Evolutionary conservation across 352 stramenopile species (phyloP).

Genomic region (Pythium phragmitis): DNA sequence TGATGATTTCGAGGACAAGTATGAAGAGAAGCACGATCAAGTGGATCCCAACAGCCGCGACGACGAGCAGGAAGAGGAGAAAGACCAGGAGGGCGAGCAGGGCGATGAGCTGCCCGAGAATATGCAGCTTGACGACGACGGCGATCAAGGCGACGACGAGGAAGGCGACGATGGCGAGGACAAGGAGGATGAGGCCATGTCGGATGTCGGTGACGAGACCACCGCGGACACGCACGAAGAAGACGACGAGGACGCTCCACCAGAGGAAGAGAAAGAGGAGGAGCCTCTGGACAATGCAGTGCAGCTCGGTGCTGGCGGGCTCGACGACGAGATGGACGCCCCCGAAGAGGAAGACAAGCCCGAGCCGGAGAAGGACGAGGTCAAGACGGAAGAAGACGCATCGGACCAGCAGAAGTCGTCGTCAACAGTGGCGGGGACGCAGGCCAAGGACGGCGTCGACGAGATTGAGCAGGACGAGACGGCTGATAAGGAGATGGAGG

Average conservation of each 20-base stretch:
- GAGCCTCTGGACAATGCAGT: slow-evolving; percentile 66
- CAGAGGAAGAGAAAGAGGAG: slow-evolving; percentile 67
- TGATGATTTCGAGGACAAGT: slow-evolving; percentile 71
- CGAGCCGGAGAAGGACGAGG: slow-evolving; percentile 58
- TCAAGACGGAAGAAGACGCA: slow-evolving; percentile 53
- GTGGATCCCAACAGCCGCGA: slow-evolving; percentile 38
- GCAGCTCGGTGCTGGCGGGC: slow-evolving; percentile 64
- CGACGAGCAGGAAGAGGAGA: slow-evolving; percentile 55
- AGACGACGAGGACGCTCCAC: slow-evolving; percentile 40
- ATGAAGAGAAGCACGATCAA: slow-evolving; percentile 50
- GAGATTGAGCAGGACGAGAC: slow-evolving; percentile 58
- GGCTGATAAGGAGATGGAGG: slow-evolving; percentile 39
- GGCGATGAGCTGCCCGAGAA: slow-evolving; percentile 79
- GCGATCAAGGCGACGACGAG: slow-evolving; percentile 40
- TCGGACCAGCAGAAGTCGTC: slow-evolving; percentile 49
- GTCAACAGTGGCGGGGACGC: slow-evolving; percentile 61
- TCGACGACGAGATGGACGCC: slow-evolving; percentile 63
- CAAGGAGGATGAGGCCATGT: slow-evolving; percentile 61
- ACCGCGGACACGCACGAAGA: slow-evolving; percentile 42
- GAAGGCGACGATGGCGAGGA: slow-evolving; percentile 32
- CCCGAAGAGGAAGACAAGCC: slow-evolving; percentile 50
- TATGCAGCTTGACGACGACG: slow-evolving; percentile 86
- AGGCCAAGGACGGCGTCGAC: slow-evolving; percentile 83
- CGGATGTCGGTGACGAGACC: slow-evolving; percentile 38
- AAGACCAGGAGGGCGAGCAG: slow-evolving; percentile 43